Conservation (phyloP, 192 early-diverging fungal genomes). For the Backusella australiensis region DNA sequence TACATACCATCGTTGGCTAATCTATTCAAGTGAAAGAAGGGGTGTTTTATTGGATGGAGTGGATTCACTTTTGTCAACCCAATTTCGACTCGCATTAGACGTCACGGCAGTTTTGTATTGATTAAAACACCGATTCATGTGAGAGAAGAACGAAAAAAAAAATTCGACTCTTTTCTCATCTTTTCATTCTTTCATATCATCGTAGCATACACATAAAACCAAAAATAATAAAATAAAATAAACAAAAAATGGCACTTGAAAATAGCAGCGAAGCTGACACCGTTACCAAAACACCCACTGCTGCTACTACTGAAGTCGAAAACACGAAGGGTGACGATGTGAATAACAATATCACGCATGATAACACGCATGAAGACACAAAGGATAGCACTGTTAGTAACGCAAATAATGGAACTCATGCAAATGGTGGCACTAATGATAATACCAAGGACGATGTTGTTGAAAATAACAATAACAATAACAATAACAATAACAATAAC, state of each 20-base stretch:
- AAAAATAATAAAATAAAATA: too few species aligned
- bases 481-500: background rate
- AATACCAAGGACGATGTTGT: background rate
- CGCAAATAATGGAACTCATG: background rate
- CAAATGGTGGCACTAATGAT: background rate
- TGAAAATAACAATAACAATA: background rate
- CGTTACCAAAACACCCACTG: background rate
- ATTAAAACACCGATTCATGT: background rate
- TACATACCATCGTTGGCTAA: slow-evolving; percentile 8
- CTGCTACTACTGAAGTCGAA: too few species aligned
- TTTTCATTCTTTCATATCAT: background rate
- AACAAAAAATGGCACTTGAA: background rate
- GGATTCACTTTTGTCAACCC: background rate
- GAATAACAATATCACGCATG: background rate
- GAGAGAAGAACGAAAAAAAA: background rate
- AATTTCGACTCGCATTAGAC: background rate
- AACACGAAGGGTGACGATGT: background rate
- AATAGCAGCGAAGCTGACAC: background rate
- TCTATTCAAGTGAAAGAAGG: slow-evolving; percentile 9
- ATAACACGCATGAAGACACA: background rate
- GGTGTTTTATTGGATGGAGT: background rate
- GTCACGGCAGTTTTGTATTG: background rate
- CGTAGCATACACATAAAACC: background rate
- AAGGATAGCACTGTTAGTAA: background rate
- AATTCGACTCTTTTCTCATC: background rate